Percentiles rank a stretch among this genome's conserved stretches.
Evolutionary conservation across 176 grass and related monocot species (phyloP).

Genomic region (Urochloa ruziziensis): DNA sequence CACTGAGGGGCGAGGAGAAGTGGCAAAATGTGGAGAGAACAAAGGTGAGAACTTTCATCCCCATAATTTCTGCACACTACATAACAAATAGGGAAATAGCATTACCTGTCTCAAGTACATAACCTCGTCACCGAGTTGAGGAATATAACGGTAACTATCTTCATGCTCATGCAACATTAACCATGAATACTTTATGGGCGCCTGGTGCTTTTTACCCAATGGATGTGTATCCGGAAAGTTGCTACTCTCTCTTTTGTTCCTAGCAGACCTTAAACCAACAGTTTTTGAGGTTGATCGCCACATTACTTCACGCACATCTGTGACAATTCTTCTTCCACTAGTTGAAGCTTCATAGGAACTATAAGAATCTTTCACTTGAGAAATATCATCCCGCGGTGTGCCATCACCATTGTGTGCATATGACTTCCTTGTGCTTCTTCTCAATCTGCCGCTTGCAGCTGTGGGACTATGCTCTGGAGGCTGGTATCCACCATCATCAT

Average conservation of each 20-base stretch:
- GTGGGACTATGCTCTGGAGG: slow-evolving; percentile 43
- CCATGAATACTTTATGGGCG: slow-evolving; percentile 68
- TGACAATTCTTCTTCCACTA: slow-evolving; percentile 55
- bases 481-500: slow-evolving; percentile 58
- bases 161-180: slow-evolving; percentile 95
- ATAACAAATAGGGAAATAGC: slow-evolving; percentile 8
- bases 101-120: slow-evolving; percentile 91
- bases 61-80: not conserved
- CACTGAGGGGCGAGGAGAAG: not conserved
- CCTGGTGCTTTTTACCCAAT: slow-evolving; percentile 54
- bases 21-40: not conserved
- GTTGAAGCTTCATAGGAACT: slow-evolving; percentile 64
- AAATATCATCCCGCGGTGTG: slow-evolving; percentile 25
- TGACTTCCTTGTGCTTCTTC: slow-evolving; percentile 52
- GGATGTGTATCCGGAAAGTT: slow-evolving; percentile 46
- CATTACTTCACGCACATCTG: slow-evolving; percentile 35
- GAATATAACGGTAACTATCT: slow-evolving; percentile 89
- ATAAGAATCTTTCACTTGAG: slow-evolving; percentile 52
- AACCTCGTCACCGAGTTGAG: slow-evolving; percentile 88
- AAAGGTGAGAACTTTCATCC: not conserved
- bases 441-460: slow-evolving; percentile 44
- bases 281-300: slow-evolving; percentile 60
- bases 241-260: slow-evolving; percentile 73
- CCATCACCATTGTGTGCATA: slow-evolving; percentile 32
- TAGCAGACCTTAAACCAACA: slow-evolving; percentile 75